Evolutionary conservation across 106 monocot genomes (phyloP).

Genomic region (Gastrodia elata): DNA sequence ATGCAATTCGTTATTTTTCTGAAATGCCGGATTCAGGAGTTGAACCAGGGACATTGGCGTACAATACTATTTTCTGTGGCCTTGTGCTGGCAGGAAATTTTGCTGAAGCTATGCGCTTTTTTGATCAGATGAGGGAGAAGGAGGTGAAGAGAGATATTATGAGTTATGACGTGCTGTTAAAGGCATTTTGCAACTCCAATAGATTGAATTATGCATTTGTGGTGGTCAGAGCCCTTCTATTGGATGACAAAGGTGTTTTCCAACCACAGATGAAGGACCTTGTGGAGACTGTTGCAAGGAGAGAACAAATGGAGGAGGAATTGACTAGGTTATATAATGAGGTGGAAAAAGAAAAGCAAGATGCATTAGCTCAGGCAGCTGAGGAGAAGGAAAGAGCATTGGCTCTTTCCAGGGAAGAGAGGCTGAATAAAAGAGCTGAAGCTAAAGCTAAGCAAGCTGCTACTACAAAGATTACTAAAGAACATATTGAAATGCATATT

Average conservation of each 20-base stretch:
- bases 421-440: conserved; percentile 67
- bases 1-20: conserved; percentile 48
- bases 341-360: conserved; percentile 64
- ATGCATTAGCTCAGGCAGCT: conserved; percentile 41
- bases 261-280: conserved; percentile 51
- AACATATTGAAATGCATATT: conserved; percentile 11
- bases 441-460: conserved; percentile 59
- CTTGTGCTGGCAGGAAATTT: conserved; percentile 33
- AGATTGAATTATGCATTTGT: conserved; percentile 47
- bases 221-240: conserved; percentile 33
- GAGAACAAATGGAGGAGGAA: conserved; percentile 54
- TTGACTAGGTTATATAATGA: conserved; percentile 50
- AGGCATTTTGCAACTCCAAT: conserved; percentile 30
- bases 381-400: conserved; percentile 70
- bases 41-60: conserved; percentile 51
- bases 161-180: conserved; percentile 58
- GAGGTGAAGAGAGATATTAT: conserved; percentile 46
- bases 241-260: conserved; percentile 45
- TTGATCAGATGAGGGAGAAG: conserved; percentile 59
- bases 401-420: conserved; percentile 54
- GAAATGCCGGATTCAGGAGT: conserved; percentile 55
- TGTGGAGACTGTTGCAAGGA: conserved; percentile 33
- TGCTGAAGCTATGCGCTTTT: conserved; percentile 44
- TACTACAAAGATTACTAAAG: conserved; percentile 23
- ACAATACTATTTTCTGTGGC: conserved; percentile 52